Evolutionary conservation across 768 basidiomycete species (phyloP), one percentile per base, ranked within the genome.

Genomic region (Lactarius vividus): DNA sequence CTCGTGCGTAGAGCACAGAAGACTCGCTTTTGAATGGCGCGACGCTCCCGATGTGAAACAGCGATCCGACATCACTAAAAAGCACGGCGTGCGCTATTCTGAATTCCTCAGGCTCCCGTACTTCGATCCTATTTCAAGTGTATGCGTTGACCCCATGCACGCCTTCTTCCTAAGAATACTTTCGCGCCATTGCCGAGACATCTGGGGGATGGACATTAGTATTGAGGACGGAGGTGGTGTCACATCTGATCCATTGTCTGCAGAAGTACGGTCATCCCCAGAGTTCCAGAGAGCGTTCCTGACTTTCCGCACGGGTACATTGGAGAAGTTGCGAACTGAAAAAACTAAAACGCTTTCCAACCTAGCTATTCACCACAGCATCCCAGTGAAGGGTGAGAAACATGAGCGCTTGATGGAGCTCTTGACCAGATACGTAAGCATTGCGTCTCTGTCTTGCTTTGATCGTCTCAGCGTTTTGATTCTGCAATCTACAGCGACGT

Each of bases 141-240:
- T 58, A 10, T 58, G 57, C 20, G 60, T 73, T 15, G 74, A 75
- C 39, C 15, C 72, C 29, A 75, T 75, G 74, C 74, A 75, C 64
- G 44, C 54, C 20, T 42, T 74, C 10, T 63, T 69, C 20, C 39
- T 74, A 13, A 64, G 70, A 18, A 26, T 33, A 5, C 66, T 71
- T 16, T 53, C 53, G 20, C 61, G 56, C 16, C 70, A 71, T 57
- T 71, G 70, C 54, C 13, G 44, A 46, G 60, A 57, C 40, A 57
- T 73, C 13, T 61, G 64, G 42, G 46, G 44, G 10, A 46, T 46
- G 44, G 44, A 46, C 7, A 7, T 46, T 20, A 46, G 4, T n/a
- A 23, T 46, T n/a, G 44, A 9, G 9, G n/a, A 46, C n/a, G n/a
- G 44, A 9, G 44, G 9, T 46, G 44, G 44, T 1, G 9, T 9